Conservation (phyloP, 306 rosid genomes). For the Vicia villosa region DNA sequence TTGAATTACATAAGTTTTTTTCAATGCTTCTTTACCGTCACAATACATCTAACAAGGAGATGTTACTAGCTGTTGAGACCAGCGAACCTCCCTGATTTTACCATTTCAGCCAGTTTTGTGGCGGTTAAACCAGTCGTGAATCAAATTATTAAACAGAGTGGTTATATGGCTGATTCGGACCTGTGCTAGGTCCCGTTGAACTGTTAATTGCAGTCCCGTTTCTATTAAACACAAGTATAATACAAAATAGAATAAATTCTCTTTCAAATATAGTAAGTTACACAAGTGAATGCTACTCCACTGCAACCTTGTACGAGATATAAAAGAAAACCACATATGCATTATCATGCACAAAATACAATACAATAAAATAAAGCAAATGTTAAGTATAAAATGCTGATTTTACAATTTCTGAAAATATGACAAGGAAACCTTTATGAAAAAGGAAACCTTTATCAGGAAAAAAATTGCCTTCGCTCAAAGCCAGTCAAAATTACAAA, state of each 20-base stretch:
- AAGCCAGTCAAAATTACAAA: slow-evolving; percentile 45
- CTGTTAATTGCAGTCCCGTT: no score
- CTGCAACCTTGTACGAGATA: slow-evolving; percentile 29
- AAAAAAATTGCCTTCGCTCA: neutral
- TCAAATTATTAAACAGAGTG: no score
- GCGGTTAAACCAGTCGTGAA: no score
- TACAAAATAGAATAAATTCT: neutral
- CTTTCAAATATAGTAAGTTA: slow-evolving; percentile 31
- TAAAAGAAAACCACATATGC: slow-evolving; percentile 34
- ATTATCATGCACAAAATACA: slow-evolving; percentile 33
- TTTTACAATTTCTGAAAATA: slow-evolving; percentile 20
- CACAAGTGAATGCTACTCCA: slow-evolving; percentile 24
- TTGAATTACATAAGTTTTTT: no score
- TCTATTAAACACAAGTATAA: neutral
- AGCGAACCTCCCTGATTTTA: no score
- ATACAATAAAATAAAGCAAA: neutral
- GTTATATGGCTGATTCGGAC: no score
- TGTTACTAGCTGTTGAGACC: no score
- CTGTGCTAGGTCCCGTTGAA: no score
- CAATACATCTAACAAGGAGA: no score
- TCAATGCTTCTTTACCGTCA: no score
- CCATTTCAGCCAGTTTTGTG: no score
- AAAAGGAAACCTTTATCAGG: slow-evolving; percentile 13
- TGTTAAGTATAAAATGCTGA: slow-evolving; percentile 16
- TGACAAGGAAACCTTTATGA: slow-evolving; percentile 8